These are phyloP conservation scores for Solanum etuberosum DNA, from an alignment of 257 asterid species.

Conservation along the genomic window DNA sequence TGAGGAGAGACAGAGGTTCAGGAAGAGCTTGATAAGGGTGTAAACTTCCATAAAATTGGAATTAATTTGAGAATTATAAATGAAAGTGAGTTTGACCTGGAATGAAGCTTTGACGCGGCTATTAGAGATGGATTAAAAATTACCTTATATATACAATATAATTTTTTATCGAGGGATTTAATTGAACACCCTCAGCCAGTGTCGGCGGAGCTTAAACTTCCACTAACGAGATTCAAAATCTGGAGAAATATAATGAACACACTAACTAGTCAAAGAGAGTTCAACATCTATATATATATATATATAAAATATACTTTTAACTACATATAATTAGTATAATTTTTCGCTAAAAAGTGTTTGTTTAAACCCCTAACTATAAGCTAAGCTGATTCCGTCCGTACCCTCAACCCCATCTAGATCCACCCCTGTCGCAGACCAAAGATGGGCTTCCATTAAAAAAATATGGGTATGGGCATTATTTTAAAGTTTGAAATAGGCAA, in stretches of 20 bases:
- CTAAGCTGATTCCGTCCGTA: not conserved
- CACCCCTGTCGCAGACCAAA: not conserved
- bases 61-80: not conserved
- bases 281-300: not conserved
- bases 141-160: too few relatives aligned
- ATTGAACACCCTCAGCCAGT: not conserved
- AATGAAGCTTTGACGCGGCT: not conserved
- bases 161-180: not conserved
- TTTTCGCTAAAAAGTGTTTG: too few relatives aligned
- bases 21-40: not conserved
- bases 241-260: too few relatives aligned
- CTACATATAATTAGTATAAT: not conserved
- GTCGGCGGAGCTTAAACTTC: not conserved
- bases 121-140: not conserved
- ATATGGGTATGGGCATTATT: not conserved
- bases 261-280: too few relatives aligned
- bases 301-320: not conserved
- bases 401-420: not conserved
- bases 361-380: too few relatives aligned
- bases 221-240: accelerated
- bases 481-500: not conserved
- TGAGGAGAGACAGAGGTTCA: not conserved
- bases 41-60: not conserved
- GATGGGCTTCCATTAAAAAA: not conserved
- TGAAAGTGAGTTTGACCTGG: not conserved